Evolutionary conservation across 2,329 filamentous ascomycete species (phyloP).

Genomic region (Eurotiales sp.): DNA sequence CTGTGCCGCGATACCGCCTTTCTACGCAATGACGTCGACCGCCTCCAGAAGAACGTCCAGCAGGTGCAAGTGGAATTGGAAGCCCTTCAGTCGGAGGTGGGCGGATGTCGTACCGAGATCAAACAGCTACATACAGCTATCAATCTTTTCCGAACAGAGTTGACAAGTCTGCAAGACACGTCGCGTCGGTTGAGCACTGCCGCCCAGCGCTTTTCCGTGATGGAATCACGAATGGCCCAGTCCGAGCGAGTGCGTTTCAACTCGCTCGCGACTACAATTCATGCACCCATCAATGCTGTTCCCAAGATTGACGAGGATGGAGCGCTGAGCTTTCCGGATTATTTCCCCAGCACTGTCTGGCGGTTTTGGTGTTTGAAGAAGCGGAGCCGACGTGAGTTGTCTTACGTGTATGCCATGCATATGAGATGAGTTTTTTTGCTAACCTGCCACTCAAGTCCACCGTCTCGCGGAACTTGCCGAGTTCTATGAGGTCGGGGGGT

Average conservation of each 20-base stretch:
- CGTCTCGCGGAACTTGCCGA: constrained; percentile 37
- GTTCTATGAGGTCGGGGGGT: constrained; percentile 38
- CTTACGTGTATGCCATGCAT: background rate
- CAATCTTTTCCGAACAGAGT: no score
- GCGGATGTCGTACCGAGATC: constrained; percentile 33
- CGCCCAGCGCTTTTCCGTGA: constrained; percentile 27
- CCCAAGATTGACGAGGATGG: constrained; percentile 34
- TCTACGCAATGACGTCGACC: constrained; percentile 34
- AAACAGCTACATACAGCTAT: constrained; percentile 38
- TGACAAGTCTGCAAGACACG: no score
- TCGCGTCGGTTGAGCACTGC: constrained; percentile 22
- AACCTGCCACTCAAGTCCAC: constrained; percentile 30
- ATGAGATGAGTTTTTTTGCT: constrained; percentile 1
- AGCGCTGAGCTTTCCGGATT: constrained; percentile 32
- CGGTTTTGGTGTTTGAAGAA: constrained; percentile 42
- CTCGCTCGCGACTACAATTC: constrained; percentile 34
- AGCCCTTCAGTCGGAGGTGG: constrained; percentile 31
- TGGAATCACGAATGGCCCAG: constrained; percentile 33
- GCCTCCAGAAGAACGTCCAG: constrained; percentile 34
- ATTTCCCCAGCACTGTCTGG: constrained; percentile 39
- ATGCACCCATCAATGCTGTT: constrained; percentile 36
- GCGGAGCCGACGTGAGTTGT: constrained; percentile 35
- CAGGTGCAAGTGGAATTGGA: constrained; percentile 35
- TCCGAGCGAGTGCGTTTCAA: constrained; percentile 38
- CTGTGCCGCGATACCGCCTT: constrained; percentile 31